Base-by-base conservation (phyloP, 805 yeast species). In the Wickerhamomyces bisporus region DNA sequence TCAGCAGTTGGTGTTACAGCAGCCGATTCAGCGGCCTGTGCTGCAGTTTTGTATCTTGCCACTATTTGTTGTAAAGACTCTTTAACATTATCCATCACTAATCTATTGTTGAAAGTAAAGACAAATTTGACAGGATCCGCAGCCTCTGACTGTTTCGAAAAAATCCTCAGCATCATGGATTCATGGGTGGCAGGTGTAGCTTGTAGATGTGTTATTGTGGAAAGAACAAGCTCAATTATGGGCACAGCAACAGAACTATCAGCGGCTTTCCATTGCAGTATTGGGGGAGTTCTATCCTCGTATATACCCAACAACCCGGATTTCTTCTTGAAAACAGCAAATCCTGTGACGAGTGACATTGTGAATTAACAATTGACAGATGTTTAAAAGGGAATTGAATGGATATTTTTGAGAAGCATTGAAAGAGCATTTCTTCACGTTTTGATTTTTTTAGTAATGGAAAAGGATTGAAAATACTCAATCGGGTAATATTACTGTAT, bases 41-140 rank as follows among this genome's bases (percentile, higher is more conserved):
- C 19, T 2, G 61, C 58, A 2, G 60, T 45, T 49, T 75, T 76
- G 53, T 73, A 77, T 45, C 91, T 64, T 0, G 87, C 80, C 12
- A 81, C 77, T 26, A 79, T 77, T 36, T 79, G 79, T 48, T 82
- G 87, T 11, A 84, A 60, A 0, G 82, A 68, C 26, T 72, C 75
- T 52, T 82, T 86, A 42, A 81, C 77, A 43, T 71, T 74, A 45
- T 83, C 86, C 86, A 88, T 83, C 7, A 84, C 81, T 15, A 77
- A 75, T 35, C 93, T 65, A 52, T 77, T 81, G 39, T 76, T 78
- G 60, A 87, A 86, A 1, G 82, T 68, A 44, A 88, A 77, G 29
- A 73, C 60, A 19, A 65, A 63, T 18, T 34, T 35, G 3, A 48
- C 47, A 0, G 51, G 44, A 4, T 52, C 66, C 0, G 50, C 60